Conservation (phyloP, 2,329 filamentous ascomycete species). For the Colletotrichum australisinense region DNA sequence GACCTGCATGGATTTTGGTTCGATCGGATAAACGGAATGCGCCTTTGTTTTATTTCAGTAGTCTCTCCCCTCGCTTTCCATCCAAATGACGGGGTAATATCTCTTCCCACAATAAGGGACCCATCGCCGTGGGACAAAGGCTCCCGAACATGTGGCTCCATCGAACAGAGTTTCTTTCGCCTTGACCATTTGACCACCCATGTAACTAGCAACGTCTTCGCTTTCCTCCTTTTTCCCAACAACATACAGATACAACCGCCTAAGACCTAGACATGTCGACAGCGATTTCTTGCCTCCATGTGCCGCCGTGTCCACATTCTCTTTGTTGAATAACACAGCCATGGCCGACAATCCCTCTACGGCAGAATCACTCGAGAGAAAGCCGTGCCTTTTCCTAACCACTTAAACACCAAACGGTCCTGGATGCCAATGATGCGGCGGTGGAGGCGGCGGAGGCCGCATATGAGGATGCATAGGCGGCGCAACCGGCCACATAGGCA, state of each 20-base stretch:
- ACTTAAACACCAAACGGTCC: conserved; percentile 10
- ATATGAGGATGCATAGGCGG: conserved; percentile 29
- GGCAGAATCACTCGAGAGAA: no score
- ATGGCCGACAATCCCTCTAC: neutral
- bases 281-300: neutral
- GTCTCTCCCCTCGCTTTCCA: neutral
- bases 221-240: neutral
- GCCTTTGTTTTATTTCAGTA: neutral
- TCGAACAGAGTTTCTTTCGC: conserved; percentile 22
- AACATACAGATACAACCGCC: neutral
- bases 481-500: conserved; percentile 20
- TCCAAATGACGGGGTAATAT: neutral
- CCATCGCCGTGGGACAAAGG: neutral
- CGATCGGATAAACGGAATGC: conserved; percentile 17
- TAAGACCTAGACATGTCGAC: neutral
- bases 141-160: neutral
- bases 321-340: neutral
- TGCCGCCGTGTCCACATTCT: neutral
- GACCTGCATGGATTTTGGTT: neutral
- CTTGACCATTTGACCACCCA: neutral
- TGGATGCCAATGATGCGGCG: conserved; percentile 29
- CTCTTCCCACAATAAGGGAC: neutral
- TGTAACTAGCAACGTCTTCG: neutral
- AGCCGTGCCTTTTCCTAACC: neutral
- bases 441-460: conserved; percentile 28